Evolutionary conservation across 768 basidiomycete genomes (phyloP).

Genomic region (Multifurca ochricompacta): DNA sequence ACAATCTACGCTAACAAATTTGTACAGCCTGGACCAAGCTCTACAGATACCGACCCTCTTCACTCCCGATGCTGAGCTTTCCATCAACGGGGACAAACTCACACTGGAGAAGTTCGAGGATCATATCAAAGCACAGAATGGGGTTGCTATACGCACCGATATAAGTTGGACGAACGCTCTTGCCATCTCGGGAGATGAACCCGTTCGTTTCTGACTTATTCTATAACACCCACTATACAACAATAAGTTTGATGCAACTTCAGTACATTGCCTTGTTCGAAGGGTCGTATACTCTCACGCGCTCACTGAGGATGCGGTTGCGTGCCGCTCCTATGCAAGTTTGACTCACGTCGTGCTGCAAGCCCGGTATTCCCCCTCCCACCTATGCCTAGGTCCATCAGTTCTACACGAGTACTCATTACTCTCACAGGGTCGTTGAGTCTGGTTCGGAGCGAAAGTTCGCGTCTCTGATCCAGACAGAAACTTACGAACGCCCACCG

Average conservation of each 20-base stretch:
- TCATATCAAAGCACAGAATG: not conserved
- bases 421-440: not conserved
- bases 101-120: not conserved
- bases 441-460: not conserved
- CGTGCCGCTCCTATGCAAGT: slow-evolving; percentile 5
- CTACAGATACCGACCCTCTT: not conserved
- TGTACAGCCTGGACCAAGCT: not conserved
- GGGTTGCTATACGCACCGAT: not conserved
- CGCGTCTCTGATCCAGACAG: not conserved
- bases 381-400: no score
- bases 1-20: not conserved
- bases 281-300: slow-evolving; percentile 7
- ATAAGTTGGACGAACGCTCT: not conserved
- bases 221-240: no score
- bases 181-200: not conserved
- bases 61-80: not conserved
- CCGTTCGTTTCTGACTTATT: not conserved
- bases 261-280: not conserved
- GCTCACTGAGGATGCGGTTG: not conserved
- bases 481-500: not conserved
- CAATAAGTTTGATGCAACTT: not conserved
- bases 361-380: not conserved
- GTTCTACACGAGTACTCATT: not conserved
- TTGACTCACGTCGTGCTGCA: not conserved
- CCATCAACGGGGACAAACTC: not conserved